A percentile compares a stretch with the other conserved stretches of the same genome.
phyloP scores from a whole-genome alignment of 2,329 filamentous ascomycete genomes.

The Fusarium sterilihyphosum region DNA sequence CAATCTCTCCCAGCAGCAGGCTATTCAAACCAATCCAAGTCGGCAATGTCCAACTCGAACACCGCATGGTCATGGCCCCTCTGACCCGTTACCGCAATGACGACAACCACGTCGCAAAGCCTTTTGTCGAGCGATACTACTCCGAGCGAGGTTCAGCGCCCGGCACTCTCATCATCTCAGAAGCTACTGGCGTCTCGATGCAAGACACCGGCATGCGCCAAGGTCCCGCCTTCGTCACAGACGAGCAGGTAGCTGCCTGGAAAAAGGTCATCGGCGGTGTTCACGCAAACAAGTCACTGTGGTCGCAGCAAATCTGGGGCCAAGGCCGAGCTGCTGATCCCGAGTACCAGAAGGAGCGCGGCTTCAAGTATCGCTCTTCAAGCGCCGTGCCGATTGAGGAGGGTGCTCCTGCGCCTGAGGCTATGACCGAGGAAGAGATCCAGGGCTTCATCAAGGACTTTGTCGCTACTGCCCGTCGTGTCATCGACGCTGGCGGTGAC shows the following conservation, averaged over 20 bases:
- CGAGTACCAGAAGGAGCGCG: conserved; percentile 34
- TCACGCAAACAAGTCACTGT: conserved; percentile 43
- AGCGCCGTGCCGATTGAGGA: conserved; percentile 22
- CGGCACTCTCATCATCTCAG: conserved; percentile 52
- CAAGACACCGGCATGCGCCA: conserved; percentile 23
- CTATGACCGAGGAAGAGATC: conserved; percentile 19
- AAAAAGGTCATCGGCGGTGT: conserved; percentile 42
- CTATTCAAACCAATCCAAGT: conserved; percentile 40
- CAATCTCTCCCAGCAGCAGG: conserved; percentile 22
- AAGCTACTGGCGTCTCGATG: conserved; percentile 44
- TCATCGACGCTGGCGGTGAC: conserved; percentile 19
- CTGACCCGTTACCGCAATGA: conserved; percentile 61
- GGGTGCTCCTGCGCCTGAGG: conserved; percentile 1
- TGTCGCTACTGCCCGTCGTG: conserved; percentile 9
- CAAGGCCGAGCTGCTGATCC: conserved; percentile 36
- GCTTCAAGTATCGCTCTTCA: conserved; percentile 43
- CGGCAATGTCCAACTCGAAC: conserved; percentile 29
- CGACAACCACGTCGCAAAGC: conserved; percentile 48
- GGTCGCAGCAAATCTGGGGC: conserved; percentile 43
- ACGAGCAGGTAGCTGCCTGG: conserved; percentile 43
- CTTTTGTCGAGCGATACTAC: conserved; percentile 45
- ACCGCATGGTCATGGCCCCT: conserved; percentile 41
- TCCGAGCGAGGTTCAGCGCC: conserved; percentile 52
- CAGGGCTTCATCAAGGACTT: conserved; percentile 15
- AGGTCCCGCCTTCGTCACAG: conserved; percentile 22